phyloP scores from a whole-genome alignment of 441 rosid species.

The Populus hybrid region DNA sequence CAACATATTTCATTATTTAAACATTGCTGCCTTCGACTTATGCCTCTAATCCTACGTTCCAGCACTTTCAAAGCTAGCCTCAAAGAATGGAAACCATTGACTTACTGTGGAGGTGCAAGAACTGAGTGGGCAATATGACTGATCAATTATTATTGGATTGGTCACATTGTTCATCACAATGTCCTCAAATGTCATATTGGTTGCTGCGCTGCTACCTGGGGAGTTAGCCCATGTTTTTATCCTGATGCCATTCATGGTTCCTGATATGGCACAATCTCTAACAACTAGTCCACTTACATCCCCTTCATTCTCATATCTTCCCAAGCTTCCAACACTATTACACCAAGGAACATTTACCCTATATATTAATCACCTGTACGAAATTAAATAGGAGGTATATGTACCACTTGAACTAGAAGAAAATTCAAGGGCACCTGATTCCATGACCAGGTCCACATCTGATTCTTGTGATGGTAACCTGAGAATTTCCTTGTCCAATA shows the following conservation, averaged over 20 bases:
- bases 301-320: slow-evolving; percentile 2
- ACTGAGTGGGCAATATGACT: slow-evolving; percentile 39
- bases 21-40: not conserved
- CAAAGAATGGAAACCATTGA: not conserved
- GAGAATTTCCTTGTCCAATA: not conserved
- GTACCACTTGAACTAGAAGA: not conserved
- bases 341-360: not conserved
- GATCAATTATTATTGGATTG: slow-evolving; percentile 38
- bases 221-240: slow-evolving; percentile 33
- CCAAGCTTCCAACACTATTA: slow-evolving; percentile 15
- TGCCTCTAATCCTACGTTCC: not conserved
- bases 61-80: not conserved
- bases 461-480: not conserved
- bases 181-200: slow-evolving; percentile 37
- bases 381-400: not conserved
- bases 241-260: slow-evolving; percentile 10
- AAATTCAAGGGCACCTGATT: not conserved
- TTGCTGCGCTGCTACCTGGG: slow-evolving; percentile 30
- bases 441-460: not conserved
- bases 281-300: slow-evolving; percentile 5
- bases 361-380: not conserved
- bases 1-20: not conserved
- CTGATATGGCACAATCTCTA: slow-evolving; percentile 3
- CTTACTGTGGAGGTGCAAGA: slow-evolving; percentile 33
- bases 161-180: slow-evolving; percentile 26